Percentiles rank a stretch among this genome's conserved stretches.
Conservation (phyloP, 2,329 filamentous ascomycete genomes). For the Fusarium virguliforme region DNA sequence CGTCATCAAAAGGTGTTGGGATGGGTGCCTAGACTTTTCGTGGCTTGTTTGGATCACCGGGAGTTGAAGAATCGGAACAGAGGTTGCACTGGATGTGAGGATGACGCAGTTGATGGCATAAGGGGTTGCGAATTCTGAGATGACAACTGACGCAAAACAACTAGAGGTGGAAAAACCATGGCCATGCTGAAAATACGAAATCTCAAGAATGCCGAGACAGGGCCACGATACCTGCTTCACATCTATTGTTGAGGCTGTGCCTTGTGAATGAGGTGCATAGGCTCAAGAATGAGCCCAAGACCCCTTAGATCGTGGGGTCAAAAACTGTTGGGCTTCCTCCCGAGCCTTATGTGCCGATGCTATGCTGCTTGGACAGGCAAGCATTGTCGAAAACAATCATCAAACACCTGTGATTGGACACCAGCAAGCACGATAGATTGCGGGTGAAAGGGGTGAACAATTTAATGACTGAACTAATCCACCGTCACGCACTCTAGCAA, state of each 20-base stretch:
- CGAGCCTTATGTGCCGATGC: background rate
- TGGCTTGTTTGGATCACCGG: background rate
- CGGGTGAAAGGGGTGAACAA: background rate
- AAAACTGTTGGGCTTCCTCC: background rate
- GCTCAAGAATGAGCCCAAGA: background rate
- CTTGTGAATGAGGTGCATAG: background rate
- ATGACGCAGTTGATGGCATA: background rate
- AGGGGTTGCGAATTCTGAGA: background rate
- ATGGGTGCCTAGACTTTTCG: background rate
- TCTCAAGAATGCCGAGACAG: too few relatives aligned
- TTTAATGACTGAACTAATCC: background rate
- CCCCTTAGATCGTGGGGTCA: background rate
- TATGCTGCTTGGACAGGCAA: slow-evolving; percentile 2
- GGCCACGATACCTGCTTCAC: background rate
- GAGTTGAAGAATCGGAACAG: background rate
- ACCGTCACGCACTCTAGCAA: background rate
- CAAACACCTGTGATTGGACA: background rate
- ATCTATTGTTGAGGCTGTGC: background rate
- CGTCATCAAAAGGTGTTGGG: background rate
- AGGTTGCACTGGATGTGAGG: background rate
- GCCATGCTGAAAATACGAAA: background rate
- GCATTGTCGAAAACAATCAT: background rate
- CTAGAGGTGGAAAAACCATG: background rate
- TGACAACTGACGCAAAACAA: background rate
- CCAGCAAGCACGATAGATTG: background rate